Base-by-base conservation (phyloP, 2,329 filamentous ascomycete genomes). In the Cylindrodendrum hubeiense region DNA sequence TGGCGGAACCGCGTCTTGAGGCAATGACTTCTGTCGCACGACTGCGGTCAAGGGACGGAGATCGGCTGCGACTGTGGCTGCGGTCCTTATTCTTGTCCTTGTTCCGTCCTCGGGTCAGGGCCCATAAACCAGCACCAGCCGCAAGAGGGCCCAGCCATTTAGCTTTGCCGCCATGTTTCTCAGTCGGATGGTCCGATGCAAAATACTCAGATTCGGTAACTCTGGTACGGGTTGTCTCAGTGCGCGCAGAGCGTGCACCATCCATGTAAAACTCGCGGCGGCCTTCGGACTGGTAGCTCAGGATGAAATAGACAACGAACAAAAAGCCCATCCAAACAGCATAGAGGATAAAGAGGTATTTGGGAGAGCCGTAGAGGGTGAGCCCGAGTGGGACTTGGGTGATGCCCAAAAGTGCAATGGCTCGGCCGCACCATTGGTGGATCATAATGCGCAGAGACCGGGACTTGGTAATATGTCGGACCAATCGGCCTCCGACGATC, bases 351-450 rank as follows among this genome's bases (percentile, higher is more conserved):
- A 98, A 99, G 4, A 95, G 86, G 39, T 87, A 88, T 74, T 91
- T 89, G 5, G 96, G 95, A 30, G 95, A 97, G 6, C 96, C 96
- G 75, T 98, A 99, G 1, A 99, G 85, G 0, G 95, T 95, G 50
- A 99, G 84, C 0, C 96, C 96, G 1, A 99, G 85, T 0, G 96
- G 92, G 12, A 99, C 89, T 77, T 99, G 96, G 4, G 91, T 87
- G 69, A 98, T 90, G 0, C 93, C 96, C 4, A 99, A 84, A 19
- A 98, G 80, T 3, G 93, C 91, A 72, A 95, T 89, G 1, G 88
- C 82, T 62, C 95, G 86, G 19, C 96, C 96, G 19, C 93, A 81
- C 94, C 96, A 98, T 76, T 95, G 92, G 81, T 99, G 96, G 44
- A 98, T 79, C 85, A 92, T 85, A 39, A 85, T 79, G 21, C 87